Evolutionary conservation across 306 rosid genomes (phyloP).

Genomic region (Cicer cuneatum): DNA sequence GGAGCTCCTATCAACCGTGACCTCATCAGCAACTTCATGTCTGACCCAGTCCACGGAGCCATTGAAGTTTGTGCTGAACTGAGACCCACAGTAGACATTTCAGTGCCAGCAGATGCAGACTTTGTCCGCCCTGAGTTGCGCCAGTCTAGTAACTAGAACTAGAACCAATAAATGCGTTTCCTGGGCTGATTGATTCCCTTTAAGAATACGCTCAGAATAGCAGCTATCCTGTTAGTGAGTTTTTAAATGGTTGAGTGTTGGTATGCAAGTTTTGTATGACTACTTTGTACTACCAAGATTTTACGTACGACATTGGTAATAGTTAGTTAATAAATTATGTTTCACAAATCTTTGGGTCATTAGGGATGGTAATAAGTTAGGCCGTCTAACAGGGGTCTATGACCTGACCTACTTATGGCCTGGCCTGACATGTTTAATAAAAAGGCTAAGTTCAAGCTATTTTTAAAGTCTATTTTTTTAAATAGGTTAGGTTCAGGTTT

Average conservation of each 20-base stretch:
- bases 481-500: too few species aligned
- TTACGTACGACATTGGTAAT: constrained; percentile 4
- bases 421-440: too few species aligned
- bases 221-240: constrained; percentile 29
- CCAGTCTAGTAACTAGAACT: constrained; percentile 56
- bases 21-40: constrained; percentile 89
- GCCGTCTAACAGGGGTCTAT: too few species aligned
- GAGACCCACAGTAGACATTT: constrained; percentile 93
- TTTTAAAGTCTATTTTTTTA: too few species aligned
- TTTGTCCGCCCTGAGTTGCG: constrained; percentile 98
- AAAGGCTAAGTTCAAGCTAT: too few species aligned
- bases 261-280: constrained; percentile 38
- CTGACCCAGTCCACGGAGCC: constrained; percentile 94
- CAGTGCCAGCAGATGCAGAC: constrained; percentile 88
- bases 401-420: too few species aligned
- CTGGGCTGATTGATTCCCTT: constrained; percentile 28
- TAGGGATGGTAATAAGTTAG: too few species aligned
- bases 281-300: constrained; percentile 22
- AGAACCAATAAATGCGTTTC: constrained; percentile 15
- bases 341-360: neutral
- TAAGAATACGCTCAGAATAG: constrained; percentile 9
- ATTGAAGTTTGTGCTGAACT: constrained; percentile 86
- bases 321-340: constrained; percentile 23
- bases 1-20: constrained; percentile 71
- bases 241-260: constrained; percentile 34